Base-by-base conservation (phyloP, 768 basidiomycete genomes). In the Mycena metata region DNA sequence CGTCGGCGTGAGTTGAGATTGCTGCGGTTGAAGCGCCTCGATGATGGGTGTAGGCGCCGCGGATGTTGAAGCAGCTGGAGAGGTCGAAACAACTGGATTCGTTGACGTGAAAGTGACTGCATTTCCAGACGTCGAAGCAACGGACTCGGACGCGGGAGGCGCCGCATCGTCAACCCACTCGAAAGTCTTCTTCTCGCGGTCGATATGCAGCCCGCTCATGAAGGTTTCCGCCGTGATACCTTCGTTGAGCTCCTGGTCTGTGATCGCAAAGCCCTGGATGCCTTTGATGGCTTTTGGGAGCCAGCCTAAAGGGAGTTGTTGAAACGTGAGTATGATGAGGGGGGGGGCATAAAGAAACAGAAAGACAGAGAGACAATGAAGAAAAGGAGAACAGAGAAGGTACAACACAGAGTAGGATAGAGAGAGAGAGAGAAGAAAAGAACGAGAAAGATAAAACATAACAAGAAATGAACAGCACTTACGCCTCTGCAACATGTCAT, bases 221-320 rank as follows among this genome's bases (percentile, higher is more conserved):
- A 58, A 62, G 45, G 66, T 54, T 55, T 72, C 70, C 23, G 67
- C 70, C 15, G 70, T 62, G 45, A 69, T 65, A 5, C 70, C 70
- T 2, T 68, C 70, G 43, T 63, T 50, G 45, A 72, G 66, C 36
- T 72, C 70, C 7, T 41, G 12, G 35, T 72, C 70, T 36, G 70
- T 62, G 39, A 72, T 6, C 5, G 64, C 63, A 60, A 65, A 72
- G 15, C 70, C 70, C 45, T 72, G 70, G 17, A 72, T 72, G 24
- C 70, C 70, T 47, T 72, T 72, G 35, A 69, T 58, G n/a, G 64
- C 64, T 21, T 72, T 72, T 24, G 51, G 70, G 35, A 72, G 49
- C 70, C 70, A 72, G 43, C 70, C 70, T 72, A 24, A 10, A 39
- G 15, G 2, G 39, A 17, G 2, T 30, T 35, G 16, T 15, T 36